Evolutionary conservation across 495 filamentous ascomycete genomes (phyloP).

Genomic region (Xylaria sp.): DNA sequence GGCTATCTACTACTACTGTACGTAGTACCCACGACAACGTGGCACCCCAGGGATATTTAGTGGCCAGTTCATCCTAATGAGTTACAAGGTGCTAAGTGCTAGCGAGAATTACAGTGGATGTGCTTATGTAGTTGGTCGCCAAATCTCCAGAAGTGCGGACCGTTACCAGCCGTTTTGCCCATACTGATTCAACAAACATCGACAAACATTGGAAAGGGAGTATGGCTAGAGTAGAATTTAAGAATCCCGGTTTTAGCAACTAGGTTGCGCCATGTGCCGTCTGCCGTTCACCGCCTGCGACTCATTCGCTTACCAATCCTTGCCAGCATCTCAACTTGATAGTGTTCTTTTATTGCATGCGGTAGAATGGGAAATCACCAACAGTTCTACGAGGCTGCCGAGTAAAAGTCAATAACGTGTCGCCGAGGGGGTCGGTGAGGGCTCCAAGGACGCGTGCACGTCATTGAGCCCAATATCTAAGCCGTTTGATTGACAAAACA

Average conservation of each 20-base stretch:
- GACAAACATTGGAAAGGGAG: neutral
- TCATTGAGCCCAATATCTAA: conserved; percentile 1
- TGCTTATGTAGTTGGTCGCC: neutral
- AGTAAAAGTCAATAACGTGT: neutral
- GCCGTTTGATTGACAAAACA: neutral
- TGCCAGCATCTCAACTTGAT: neutral
- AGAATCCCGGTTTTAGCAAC: neutral
- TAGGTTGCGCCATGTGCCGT: neutral
- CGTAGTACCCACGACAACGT: neutral
- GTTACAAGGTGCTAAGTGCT: neutral
- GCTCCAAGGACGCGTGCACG: neutral
- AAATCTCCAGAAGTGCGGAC: neutral
- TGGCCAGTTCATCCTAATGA: neutral
- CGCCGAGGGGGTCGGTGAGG: conserved; percentile 10
- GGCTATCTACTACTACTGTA: neutral
- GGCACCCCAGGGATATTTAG: conserved; percentile 4
- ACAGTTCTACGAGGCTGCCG: neutral
- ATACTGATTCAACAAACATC: neutral
- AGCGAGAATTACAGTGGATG: too few species aligned
- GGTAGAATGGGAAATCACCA: neutral
- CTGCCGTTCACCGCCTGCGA: conserved; percentile 8
- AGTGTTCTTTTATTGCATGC: neutral
- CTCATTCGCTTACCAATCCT: neutral
- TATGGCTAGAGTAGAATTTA: too few species aligned
- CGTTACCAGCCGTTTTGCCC: neutral